Conservation (phyloP, 2,329 filamentous ascomycete genomes). For the Stagonosporopsis vannaccii region DNA sequence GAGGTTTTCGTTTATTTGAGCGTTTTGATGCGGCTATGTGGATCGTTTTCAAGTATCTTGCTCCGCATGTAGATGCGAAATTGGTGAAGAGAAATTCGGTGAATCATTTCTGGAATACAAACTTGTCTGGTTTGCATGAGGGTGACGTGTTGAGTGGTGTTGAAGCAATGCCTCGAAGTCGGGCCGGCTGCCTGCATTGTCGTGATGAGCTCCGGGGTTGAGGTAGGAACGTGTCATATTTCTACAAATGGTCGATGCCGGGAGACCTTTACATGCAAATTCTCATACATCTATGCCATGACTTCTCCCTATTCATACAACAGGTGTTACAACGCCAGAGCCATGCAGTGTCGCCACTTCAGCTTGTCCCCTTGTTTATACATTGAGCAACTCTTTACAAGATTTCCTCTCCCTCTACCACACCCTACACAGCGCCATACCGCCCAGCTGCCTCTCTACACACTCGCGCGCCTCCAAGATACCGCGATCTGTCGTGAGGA, state of each 20-base stretch:
- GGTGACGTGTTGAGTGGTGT: background rate
- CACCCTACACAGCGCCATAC: constrained; percentile 77
- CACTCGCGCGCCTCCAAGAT: constrained; percentile 85
- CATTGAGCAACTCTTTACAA: background rate
- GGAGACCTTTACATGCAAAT: constrained; percentile 1
- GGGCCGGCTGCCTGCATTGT: background rate
- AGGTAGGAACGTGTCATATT: constrained; percentile 9
- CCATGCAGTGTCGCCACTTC: constrained; percentile 8
- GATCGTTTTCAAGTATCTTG: background rate
- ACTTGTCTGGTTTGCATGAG: background rate
- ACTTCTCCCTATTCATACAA: constrained; percentile 21
- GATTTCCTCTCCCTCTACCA: constrained; percentile 30
- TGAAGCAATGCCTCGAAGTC: background rate
- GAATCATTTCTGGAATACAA: background rate
- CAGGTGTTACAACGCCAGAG: constrained; percentile 21
- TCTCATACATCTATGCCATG: constrained; percentile 1
- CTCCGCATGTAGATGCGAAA: background rate
- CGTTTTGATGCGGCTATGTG: background rate
- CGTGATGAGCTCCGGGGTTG: background rate
- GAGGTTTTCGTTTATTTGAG: constrained; percentile 18
- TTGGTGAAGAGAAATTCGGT: too few relatives aligned
- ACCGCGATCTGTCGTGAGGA: constrained; percentile 77
- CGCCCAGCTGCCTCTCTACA: constrained; percentile 80
- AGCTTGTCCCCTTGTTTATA: background rate
- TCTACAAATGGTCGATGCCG: constrained; percentile 2